Base-by-base conservation (phyloP, 371 early-diverging fungal species). In the Mucor sp. region DNA sequence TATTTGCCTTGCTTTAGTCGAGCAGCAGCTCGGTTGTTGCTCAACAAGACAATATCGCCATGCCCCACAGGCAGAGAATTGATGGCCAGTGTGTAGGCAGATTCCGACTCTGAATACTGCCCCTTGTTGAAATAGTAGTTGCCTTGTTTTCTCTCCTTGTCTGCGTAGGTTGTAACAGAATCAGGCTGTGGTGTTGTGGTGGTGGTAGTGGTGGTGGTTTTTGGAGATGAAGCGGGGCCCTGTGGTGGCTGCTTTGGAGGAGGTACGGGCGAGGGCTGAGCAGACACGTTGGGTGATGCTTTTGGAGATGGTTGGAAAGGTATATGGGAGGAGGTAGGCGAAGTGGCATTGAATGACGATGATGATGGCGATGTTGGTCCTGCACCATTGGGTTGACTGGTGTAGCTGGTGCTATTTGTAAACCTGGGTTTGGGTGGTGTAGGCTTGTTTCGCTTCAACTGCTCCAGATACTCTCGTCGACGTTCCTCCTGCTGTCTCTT, bases 21-120 rank as follows among this genome's bases (percentile, higher is more conserved):
- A 0, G 93, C 87, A 0, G 93, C 89, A 0, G 98, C 96, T n/a
- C 97, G 91, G 78, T 98, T 97, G 78, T 95, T 96, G 74, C 77
- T 84, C 17, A 95, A 71, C 0, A 90, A 60, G 6, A 91, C 80
- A n/a, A 90, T 68, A 25, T 86, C 77, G 4, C 85, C 62, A 65
- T 95, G 96, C 21, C 85, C 83, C 6, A 69, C 33, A 5, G 89
- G 89, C 3, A 92, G 70, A 15, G 72, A 64, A 35, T 74, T 62
- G 12, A 96, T 85, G 0, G 96, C 95, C 14, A 70, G 71, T 0
- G 87, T 85, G 77, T 98, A 98, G 14, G 81, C 76, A 7, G 69
- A 71, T 44, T 91, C 91, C 0, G 98, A 95, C 9, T 92, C 93
- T 27, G 81, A 90, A 79, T 88, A 97, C 74, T 96, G 95, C 0